Evolutionary conservation across 805 yeast species (phyloP), one percentile per base, ranked within the genome.

Genomic region (Candida yuanshanica): DNA sequence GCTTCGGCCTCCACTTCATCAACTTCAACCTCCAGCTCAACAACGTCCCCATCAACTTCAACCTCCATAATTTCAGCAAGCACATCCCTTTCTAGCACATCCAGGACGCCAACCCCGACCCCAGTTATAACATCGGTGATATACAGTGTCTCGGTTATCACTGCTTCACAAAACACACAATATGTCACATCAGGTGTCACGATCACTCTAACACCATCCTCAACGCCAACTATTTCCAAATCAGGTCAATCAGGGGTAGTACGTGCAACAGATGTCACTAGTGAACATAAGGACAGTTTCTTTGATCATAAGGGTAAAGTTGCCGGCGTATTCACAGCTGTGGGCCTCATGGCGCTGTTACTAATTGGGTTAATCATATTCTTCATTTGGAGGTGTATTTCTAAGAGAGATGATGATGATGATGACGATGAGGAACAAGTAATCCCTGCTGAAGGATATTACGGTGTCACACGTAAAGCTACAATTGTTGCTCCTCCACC

Each of bases 241-340:
- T 10, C 20, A 5, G 37, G 16, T 27, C 41, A 12, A n/a, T n/a
- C n/a, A n/a, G n/a, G n/a, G 12, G 26, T 21, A 16, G 33, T 32
- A 5, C 24, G 25, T 14, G 24, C 26, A 20, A n/a, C 26, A 4
- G 20, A 20, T 33, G 16, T 2, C 20, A 21, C 20, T 13, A 33
- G 21, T 23, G 12, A 13, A 13, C 7, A 26, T 25, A 37, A 47
- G 31, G 52, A 52, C 16, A 65, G 79, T 3, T 87, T 82, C 55
- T 87, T 83, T 70, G 69, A 72, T 43, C 66, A 77, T 36, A 76
- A 75, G 35, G 95, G 91, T 0, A 83, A 82, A 56, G 93, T 87
- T 1, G 95, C 90, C 0, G 96, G 95, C 4, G 83, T 88, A 0
- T 87, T 87, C 62, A 77, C 83, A 2, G 89, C 76, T 0, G 93